Conservation (phyloP, 176 grass and related monocot species). For the bread wheat (Triticum aestivum) region IWGSC_CS_RefSeq_v2.1 NC_057797.1:530615310-530615809, state of each 20-base stretch:
- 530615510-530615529: neutral
- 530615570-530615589: neutral
- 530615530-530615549: neutral
- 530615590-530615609: conserved; percentile 13
- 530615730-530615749: neutral
- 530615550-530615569: neutral
- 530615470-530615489: neutral
- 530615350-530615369: too few relatives aligned
- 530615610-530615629: neutral
- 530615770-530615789: neutral
- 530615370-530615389: too few relatives aligned
- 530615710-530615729: neutral
- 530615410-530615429: neutral
- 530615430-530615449: conserved; percentile 27
- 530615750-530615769: neutral
- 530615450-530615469: conserved; percentile 15
- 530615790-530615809: neutral
- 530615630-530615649: neutral
- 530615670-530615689: neutral
- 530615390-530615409: too few relatives aligned
- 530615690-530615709: neutral
- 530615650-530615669: neutral
- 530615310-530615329: neutral
- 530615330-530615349: neutral
- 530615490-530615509: conserved; percentile 5